Base-by-base conservation (phyloP, 306 rosid genomes). In the Cucurbita maxima region DNA sequence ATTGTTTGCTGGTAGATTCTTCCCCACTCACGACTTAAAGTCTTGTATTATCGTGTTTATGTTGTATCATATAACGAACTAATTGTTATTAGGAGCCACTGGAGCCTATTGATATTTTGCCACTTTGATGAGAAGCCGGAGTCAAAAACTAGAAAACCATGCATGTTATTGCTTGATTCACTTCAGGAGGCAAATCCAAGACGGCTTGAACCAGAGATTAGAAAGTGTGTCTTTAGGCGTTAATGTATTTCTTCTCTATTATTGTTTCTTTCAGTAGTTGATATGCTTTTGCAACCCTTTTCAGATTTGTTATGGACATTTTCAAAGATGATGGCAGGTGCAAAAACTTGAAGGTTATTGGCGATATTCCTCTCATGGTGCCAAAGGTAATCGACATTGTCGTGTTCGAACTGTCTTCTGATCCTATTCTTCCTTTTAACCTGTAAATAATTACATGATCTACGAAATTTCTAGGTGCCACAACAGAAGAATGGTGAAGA, bases 81-180 rank as follows among this genome's bases (percentile, higher is more conserved):
- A 78, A 75, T 76, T 79, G 76, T 16, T 64, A 68, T 63, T 52
- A 91, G 96, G 97, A 75, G 77, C 51, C 96, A 91, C 63, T 89
- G 97, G 97, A 86, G 79, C 81, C 88, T 91, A 76, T 75, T 91
- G 80, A 91, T 87, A 79, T 78, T 91, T 56, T 91, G 96, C 79
- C 85, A 91, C 79, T 87, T 91, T 79, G 90, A 88, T 69, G 86
- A 79, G 80, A 83, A 76, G 73, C 64, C 50, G 73, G 75, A 75
- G 56, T 87, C 90, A 56, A 50, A 76, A 71, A 72, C 84, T 19
- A 74, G 75, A 66, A 82, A 76, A 55, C 86, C 82, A 45, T 91
- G 97, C 80, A 89, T 91, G 90, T 58, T 89, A 75, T 78, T 91
- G 86, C 85, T 91, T 61, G 97, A 91, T 83, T 91, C 96, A 52